A percentile compares a stretch with the other conserved stretches of the same genome.
phyloP scores from a whole-genome alignment of 1,284 basidiomycete genomes.

The Boletus calvinii region DNA sequence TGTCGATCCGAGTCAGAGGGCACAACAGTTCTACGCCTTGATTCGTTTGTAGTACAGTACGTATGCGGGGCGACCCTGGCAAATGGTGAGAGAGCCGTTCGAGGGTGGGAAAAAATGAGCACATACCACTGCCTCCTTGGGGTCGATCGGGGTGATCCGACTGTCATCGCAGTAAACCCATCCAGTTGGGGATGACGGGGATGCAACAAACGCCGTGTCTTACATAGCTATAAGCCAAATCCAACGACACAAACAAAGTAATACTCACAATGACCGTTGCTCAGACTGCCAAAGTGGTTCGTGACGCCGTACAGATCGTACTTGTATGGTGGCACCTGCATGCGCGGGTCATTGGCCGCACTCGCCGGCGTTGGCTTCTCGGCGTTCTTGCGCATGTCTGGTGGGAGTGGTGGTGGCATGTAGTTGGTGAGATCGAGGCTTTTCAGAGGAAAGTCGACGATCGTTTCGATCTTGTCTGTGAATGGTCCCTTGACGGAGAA shows the following conservation, averaged over 20 bases:
- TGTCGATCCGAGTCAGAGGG: not conserved
- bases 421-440: slow-evolving; percentile 87
- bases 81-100: slow-evolving; percentile 13
- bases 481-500: slow-evolving; percentile 93
- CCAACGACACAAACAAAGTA: not conserved
- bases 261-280: slow-evolving; percentile 87
- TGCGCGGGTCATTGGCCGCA: slow-evolving; percentile 64
- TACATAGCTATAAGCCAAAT: slow-evolving; percentile 30
- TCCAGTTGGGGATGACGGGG: slow-evolving; percentile 50
- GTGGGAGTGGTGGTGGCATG: slow-evolving; percentile 80
- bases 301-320: slow-evolving; percentile 91
- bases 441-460: slow-evolving; percentile 85
- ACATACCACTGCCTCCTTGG: slow-evolving; percentile 84
- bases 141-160: slow-evolving; percentile 64
- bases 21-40: slow-evolving; percentile 44
- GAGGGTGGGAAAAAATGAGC: not conserved
- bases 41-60: slow-evolving; percentile 84
- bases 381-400: slow-evolving; percentile 48
- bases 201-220: slow-evolving; percentile 84
- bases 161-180: slow-evolving; percentile 92
- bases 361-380: slow-evolving; percentile 32
- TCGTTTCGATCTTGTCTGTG: slow-evolving; percentile 92
- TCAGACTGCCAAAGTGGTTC: slow-evolving; percentile 90
- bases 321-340: slow-evolving; percentile 79
- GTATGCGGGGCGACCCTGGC: slow-evolving; percentile 81